These are phyloP conservation scores for Flaveria linearis DNA, from an alignment of 129 eudicot species.

Conservation along the genomic window DNA sequence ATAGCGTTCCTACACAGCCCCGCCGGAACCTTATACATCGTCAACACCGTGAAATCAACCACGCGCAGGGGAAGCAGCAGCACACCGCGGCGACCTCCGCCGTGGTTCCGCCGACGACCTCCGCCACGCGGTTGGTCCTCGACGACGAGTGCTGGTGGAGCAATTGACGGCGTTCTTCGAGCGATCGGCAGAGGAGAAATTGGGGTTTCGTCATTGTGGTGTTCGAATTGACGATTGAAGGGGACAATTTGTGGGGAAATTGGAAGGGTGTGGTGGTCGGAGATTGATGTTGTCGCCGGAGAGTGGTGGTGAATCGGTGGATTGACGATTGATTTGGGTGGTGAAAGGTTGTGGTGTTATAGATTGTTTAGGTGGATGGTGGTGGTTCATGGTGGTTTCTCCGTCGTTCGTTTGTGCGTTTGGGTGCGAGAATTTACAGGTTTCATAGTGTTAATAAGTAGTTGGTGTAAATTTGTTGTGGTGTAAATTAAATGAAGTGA, in stretches of 20 bases:
- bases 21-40: conserved; percentile 66
- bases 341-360: too few species aligned
- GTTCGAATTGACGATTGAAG: background rate
- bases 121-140: conserved; percentile 35
- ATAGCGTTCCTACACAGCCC: conserved; percentile 59
- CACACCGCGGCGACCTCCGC: conserved; percentile 78
- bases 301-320: background rate
- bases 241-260: background rate
- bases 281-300: too few species aligned
- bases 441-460: too few species aligned
- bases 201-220: conserved; percentile 34
- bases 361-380: too few species aligned
- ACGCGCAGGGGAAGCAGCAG: conserved; percentile 64
- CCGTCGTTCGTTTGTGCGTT: too few species aligned
- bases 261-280: too few species aligned
- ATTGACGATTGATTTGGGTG: background rate
- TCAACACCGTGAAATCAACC: conserved; percentile 45
- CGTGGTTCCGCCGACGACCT: conserved; percentile 68
- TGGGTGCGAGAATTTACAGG: too few species aligned
- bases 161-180: conserved; percentile 38
- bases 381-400: too few species aligned
- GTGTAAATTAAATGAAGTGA: too few species aligned
- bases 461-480: too few species aligned
- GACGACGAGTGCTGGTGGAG: conserved; percentile 19
- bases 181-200: conserved; percentile 26